phyloP scores from a whole-genome alignment of 768 basidiomycete genomes.

The Coprinopsis cinerea region DNA sequence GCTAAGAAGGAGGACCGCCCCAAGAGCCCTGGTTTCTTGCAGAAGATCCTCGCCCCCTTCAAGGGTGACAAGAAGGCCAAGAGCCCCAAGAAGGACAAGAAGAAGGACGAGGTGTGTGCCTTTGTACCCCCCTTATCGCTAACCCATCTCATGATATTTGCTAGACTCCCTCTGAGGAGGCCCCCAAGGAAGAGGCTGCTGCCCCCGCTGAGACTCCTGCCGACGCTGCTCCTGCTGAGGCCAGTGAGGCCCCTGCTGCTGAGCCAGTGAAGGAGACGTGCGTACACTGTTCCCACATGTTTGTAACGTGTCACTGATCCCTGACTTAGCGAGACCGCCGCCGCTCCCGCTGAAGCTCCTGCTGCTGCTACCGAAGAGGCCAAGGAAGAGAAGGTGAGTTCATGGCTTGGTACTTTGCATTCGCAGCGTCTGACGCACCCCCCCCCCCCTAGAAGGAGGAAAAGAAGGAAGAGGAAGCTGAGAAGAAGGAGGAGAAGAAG shows the following conservation, averaged over 20 bases:
- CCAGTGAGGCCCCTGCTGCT: constrained; percentile 39
- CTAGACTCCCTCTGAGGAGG: constrained; percentile 33
- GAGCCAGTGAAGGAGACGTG: constrained; percentile 73
- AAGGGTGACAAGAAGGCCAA: constrained; percentile 68
- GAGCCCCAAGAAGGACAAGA: constrained; percentile 80
- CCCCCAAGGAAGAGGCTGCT: constrained; percentile 42
- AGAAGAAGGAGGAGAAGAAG: constrained; percentile 43
- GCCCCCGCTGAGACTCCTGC: constrained; percentile 26
- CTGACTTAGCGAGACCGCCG: constrained; percentile 25
- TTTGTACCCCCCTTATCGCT: constrained; percentile 1
- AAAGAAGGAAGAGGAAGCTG: constrained; percentile 38
- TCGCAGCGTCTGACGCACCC: not conserved
- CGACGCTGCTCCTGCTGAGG: constrained; percentile 17
- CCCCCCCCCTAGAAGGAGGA: constrained; percentile 9
- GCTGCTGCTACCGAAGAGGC: constrained; percentile 44
- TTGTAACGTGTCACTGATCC: not conserved
- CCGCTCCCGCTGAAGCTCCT: constrained; percentile 29
- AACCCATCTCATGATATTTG: constrained; percentile 6
- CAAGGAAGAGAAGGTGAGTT: constrained; percentile 58
- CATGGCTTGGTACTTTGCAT: not conserved
- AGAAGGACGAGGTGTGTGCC: constrained; percentile 62
- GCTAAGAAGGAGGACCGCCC: constrained; percentile 72
- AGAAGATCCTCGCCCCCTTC: constrained; percentile 77
- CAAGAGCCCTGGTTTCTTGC: constrained; percentile 72
- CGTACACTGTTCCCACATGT: constrained; percentile 20